Base-by-base conservation (phyloP, 108 stramenopile genomes). In the Pseudonitzschia multistriata region DNA sequence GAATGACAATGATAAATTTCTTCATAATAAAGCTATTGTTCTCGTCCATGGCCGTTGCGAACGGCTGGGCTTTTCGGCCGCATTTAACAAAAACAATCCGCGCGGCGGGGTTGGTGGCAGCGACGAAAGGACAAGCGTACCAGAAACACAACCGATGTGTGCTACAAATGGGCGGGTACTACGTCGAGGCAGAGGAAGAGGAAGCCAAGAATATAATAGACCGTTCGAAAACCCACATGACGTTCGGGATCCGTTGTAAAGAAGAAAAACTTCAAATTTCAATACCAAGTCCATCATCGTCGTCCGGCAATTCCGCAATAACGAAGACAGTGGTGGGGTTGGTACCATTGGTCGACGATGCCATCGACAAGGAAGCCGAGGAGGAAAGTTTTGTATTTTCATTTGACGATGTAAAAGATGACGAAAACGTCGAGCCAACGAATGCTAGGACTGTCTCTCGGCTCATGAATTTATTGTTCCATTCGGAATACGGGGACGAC, bases 151-250 rank as follows among this genome's bases (percentile, higher is more conserved):
- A n/a, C n/a, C n/a, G n/a, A 17, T 45, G 5, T 45, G 42, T 10
- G 42, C 22, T 52, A 24, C 21, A 25, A 25, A 52, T 52, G 50
- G 50, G 50, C 1, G 50, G 50, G 24, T 52, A 52, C 50, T 52
- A 52, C 22, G 50, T 52, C 50, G 50, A 52, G 8, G 21, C 50
- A n/a, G 50, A 52, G 2, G 50, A 52, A 25, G 50, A 52, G 24
- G 24, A 25, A 5, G 50, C 1, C 21, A 25, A 25, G 24, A 52
- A 25, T 7, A 52, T 25, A 11, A 52, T 52, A n/a, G 57, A 59
- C n/a, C 57, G 57, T 2, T 59, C 57, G 3, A 14, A 59, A 5
- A 59, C 57, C 28, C 57, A 59, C 34, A 59, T 59, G 57, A 59
- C 35, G 0, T 59, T 59, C n/a, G 57, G 57, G n/a, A 29, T 27